Base-by-base conservation (phyloP, 2,329 filamentous ascomycete species). In the Aschersonia sp. region DNA sequence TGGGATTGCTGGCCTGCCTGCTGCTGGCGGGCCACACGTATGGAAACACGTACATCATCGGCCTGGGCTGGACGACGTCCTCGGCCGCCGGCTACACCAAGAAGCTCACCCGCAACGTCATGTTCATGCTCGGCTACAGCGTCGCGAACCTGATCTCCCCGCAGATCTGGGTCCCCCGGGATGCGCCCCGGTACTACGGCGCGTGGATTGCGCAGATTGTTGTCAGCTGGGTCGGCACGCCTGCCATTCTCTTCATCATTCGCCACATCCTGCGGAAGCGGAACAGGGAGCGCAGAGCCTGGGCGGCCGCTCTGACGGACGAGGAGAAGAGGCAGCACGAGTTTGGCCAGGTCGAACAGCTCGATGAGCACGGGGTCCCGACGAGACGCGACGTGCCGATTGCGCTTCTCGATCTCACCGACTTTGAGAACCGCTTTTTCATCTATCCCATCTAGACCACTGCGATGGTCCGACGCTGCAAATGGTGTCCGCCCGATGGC, bases 81-180 rank as follows among this genome's bases (percentile, higher is more conserved):
- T 54, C 54, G 5, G 54, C 57, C 1, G 62, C 63, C 0, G 64
- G 67, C 4, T 66, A 68, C 50, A 69, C 67, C 1, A 70, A 70
- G 53, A 69, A 69, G 51, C 62, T 67, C 2, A 68, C 66, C 4
- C 59, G 65, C 1, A 67, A 65, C 9, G 65, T 60, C 10, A 58
- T 67, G 55, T 66, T 65, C 45, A 64, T 66, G 55, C 50, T 66
- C 0, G 67, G 63, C 1, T 63, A 63, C 8, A 58, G 60, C 8
- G 49, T 63, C 1, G 57, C 58, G 4, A 66, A 63, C 32, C 59
- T 68, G 6, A 56, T 65, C 2, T 62, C 60, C 1, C 64, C 64
- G 1, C 64, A 67, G 49, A 60, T 67, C 4, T 67, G 60, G 60
- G 55, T 56, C 2, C 51, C 53, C 0, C 58, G 52, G 54, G 56